Percentiles rank a stretch among this genome's conserved stretches.
These are phyloP conservation scores for Aspergillus sp. DNA, from an alignment of 2,329 filamentous ascomycete species.

Conservation along the genomic window DNA sequence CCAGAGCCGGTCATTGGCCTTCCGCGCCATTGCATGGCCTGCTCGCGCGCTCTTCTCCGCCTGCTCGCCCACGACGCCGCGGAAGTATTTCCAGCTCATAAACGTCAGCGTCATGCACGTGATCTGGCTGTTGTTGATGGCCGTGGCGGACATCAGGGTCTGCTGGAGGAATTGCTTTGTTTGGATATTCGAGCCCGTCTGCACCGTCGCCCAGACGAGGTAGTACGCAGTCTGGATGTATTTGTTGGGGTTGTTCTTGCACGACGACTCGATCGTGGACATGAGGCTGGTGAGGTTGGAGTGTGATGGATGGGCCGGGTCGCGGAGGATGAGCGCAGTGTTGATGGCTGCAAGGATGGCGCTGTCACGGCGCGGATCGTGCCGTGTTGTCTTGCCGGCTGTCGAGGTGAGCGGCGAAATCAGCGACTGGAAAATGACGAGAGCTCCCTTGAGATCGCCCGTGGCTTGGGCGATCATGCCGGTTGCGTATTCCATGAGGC, in stretches of 20 bases:
- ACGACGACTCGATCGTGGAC: slow-evolving; percentile 57
- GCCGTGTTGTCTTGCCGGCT: slow-evolving; percentile 29
- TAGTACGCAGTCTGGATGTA: slow-evolving; percentile 71
- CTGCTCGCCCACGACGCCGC: slow-evolving; percentile 70
- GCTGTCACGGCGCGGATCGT: slow-evolving; percentile 53
- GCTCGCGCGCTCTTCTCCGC: slow-evolving; percentile 67
- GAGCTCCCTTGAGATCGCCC: slow-evolving; percentile 60
- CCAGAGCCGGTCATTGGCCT: slow-evolving; percentile 64
- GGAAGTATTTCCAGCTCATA: slow-evolving; percentile 76
- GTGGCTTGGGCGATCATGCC: slow-evolving; percentile 69
- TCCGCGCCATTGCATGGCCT: slow-evolving; percentile 57
- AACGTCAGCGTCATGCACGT: slow-evolving; percentile 75
- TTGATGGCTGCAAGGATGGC: slow-evolving; percentile 57
- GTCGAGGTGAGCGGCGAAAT: slow-evolving; percentile 46
- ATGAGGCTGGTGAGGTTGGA: slow-evolving; percentile 53
- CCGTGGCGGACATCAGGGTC: slow-evolving; percentile 60
- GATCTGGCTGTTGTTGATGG: slow-evolving; percentile 65
- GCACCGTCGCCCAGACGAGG: slow-evolving; percentile 60
- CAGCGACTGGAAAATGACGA: slow-evolving; percentile 55
- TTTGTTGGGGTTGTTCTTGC: slow-evolving; percentile 58
- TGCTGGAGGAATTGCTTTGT: slow-evolving; percentile 69
- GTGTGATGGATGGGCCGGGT: slow-evolving; percentile 49
- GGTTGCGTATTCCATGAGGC: slow-evolving; percentile 60
- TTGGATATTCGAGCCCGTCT: slow-evolving; percentile 60
- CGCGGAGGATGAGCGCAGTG: slow-evolving; percentile 62